Base-by-base conservation (phyloP, 176 grass and related monocot genomes). In the Triticum turgidum region DNA sequence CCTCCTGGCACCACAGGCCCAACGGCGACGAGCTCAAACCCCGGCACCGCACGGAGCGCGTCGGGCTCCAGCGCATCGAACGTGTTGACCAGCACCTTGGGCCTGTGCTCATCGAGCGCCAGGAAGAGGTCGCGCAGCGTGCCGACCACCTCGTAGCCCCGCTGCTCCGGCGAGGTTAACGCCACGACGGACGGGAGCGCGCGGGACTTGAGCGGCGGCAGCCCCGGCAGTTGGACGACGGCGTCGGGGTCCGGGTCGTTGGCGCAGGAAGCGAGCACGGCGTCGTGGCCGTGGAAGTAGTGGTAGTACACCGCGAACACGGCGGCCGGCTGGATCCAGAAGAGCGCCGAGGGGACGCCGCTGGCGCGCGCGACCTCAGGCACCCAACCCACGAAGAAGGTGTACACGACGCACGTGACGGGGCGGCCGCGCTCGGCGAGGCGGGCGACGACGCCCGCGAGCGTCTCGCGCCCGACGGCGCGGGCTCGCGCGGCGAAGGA, bases 291-390 rank as follows among this genome's bases (percentile, higher is more conserved):
- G 17, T 77, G 74, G 74, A 77, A 77, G 74, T 2, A 77, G 47
- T 56, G 49, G 49, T 77, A 34, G 74, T 77, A 77, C 15, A 77
- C 74, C 17, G 74, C 74, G 47, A 77, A 56, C 74, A 77, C 74
- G 9, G 74, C 29, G 47, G 47, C 74, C 47, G 74, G 74, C 74
- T 77, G 74, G 27, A 77, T 77, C 74, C 47, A 77, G 74, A 33
- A 34, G 29, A 77, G 47, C 9, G 9, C 17, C 45, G 47, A 9
- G 17, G 74, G 74, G 47, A 77, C 0, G 17, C 49, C 74, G 47
- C 30, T 8, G 2, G 17, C 74, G 74, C 74, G 74, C 29, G 74
- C 74, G 27, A 77, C 74, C 27, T 54, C 74, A 29, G 74, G 74
- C 4, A 5, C 74, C 74, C 74, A 77, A 15, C 74, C 49, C 25